phyloP scores from a whole-genome alignment of 78 protist species.

The Polysphondylium violaceum region DNA sequence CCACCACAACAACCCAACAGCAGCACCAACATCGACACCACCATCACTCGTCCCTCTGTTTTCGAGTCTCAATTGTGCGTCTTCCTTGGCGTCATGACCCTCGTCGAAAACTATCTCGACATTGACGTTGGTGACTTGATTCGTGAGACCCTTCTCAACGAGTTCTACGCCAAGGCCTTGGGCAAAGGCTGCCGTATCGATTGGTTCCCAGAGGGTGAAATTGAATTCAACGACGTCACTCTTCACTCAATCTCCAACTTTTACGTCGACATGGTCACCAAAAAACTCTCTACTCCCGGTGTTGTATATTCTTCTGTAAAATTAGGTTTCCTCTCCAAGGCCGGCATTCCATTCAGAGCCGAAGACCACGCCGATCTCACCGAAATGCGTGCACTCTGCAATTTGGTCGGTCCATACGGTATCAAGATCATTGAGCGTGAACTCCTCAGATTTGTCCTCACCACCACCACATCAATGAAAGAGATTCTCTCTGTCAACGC shows the following conservation, averaged over 20 bases:
- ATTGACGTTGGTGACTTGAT: slow-evolving; percentile 71
- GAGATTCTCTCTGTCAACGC: slow-evolving; percentile 49
- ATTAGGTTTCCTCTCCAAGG: slow-evolving; percentile 55
- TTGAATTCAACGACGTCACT: slow-evolving; percentile 45
- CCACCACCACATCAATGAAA: slow-evolving; percentile 15
- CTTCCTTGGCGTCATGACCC: slow-evolving; percentile 47
- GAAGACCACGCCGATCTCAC: slow-evolving; percentile 68
- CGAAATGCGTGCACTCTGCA: slow-evolving; percentile 66
- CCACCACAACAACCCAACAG: slow-evolving; percentile 25
- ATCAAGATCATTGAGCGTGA: slow-evolving; percentile 70
- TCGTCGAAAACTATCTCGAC: slow-evolving; percentile 80
- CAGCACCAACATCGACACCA: background rate
- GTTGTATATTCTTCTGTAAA: slow-evolving; percentile 63
- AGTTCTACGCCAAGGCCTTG: slow-evolving; percentile 76
- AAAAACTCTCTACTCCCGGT: slow-evolving; percentile 44
- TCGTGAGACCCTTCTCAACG: slow-evolving; percentile 72
- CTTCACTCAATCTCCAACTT: slow-evolving; percentile 32
- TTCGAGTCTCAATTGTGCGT: slow-evolving; percentile 44
- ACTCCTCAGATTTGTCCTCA: slow-evolving; percentile 41
- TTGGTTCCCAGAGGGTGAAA: slow-evolving; percentile 84
- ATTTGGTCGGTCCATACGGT: slow-evolving; percentile 84
- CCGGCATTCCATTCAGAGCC: slow-evolving; percentile 73
- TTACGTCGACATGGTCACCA: slow-evolving; percentile 38
- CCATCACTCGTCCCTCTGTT: slow-evolving; percentile 49
- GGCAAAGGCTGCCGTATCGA: slow-evolving; percentile 77